Conservation (phyloP, 768 basidiomycete species). For the Chiua virens region DNA sequence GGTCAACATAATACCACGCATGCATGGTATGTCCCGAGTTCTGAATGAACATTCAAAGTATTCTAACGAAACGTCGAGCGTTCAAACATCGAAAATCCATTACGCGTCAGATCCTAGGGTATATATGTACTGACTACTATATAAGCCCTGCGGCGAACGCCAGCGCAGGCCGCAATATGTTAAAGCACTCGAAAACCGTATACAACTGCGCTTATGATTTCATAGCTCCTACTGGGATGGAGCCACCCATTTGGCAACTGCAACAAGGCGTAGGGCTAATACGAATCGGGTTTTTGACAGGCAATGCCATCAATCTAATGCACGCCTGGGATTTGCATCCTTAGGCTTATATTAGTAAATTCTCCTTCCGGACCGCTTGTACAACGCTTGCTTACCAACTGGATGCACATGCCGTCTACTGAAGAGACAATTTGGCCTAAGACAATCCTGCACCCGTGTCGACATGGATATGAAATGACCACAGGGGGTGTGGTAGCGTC, state of each 20-base stretch:
- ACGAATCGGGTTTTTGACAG: conserved; percentile 70
- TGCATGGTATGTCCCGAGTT: neutral
- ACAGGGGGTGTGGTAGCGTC: conserved; percentile 68
- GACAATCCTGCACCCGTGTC: conserved; percentile 66
- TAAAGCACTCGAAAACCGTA: neutral
- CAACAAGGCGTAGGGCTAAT: conserved; percentile 53
- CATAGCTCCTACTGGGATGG: conserved; percentile 16
- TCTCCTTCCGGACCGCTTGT: neutral
- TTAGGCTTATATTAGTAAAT: conserved; percentile 25
- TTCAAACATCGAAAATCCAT: conserved; percentile 11
- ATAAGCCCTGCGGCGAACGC: conserved; percentile 14
- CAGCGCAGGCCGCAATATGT: conserved; percentile 21
- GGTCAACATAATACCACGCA: neutral
- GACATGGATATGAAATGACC: conserved; percentile 74
- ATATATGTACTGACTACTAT: conserved; percentile 13
- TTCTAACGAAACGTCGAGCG: neutral
- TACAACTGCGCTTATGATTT: conserved; percentile 10
- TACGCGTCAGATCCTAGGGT: conserved; percentile 25
- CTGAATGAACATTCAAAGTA: neutral
- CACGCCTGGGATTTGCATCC: conserved; percentile 59
- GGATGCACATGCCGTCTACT: conserved; percentile 62
- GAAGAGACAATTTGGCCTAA: conserved; percentile 64
- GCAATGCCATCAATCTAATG: conserved; percentile 63
- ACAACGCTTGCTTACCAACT: conserved; percentile 39
- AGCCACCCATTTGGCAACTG: conserved; percentile 30